Base-by-base conservation (phyloP, 2,329 filamentous ascomycete genomes). In the Mollisiaceae sp. region DNA sequence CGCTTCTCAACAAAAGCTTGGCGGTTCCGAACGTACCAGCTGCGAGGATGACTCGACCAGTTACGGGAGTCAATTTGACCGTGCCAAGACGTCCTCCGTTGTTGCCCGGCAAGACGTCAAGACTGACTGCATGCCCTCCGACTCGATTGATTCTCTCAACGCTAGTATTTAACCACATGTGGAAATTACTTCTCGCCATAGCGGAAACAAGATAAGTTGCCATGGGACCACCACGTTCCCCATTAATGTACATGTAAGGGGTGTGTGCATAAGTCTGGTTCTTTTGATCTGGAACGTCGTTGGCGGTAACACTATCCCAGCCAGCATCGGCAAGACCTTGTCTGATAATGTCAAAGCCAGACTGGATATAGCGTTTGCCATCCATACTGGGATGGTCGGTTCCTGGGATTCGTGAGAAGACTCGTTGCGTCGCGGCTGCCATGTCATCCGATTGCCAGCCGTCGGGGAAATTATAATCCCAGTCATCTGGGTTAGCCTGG, bases 361-460 rank as follows among this genome's bases (percentile, higher is more conserved):
- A 82, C 65, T 89, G 86, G n/a, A 87, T 82, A 77, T 92, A 92
- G 32, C 85, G 81, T 74, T 87, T 81, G 56, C 87, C 87, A 72
- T 93, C 89, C 70, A 81, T 79, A 0, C 89, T 92, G 0, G 91
- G 89, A 54, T 80, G 79, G 55, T 85, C 85, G 0, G 89, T 92
- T 38, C 89, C 90, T 0, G 89, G 89, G 67, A 92, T 92, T n/a
- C 89, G 84, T 41, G 81, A 79, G 75, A 92, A 93, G 8, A 89
- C 86, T 50, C 86, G 83, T 35, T 84, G 78, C 6, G 88, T 85
- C 1, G 90, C 85, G 27, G 79, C 75, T 66, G 79, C 78, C 74
- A 92, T 84, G 70, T 92, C 89, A 6, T 78, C 75, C 20, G 86
- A 82, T 76, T 90, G 88, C 91, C 91, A 93, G 36, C 90, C 90